Percentiles rank a stretch among this genome's conserved stretches.
phyloP scores from a whole-genome alignment of 1,284 basidiomycete species.

The Sporisorium sorghi region DNA sequence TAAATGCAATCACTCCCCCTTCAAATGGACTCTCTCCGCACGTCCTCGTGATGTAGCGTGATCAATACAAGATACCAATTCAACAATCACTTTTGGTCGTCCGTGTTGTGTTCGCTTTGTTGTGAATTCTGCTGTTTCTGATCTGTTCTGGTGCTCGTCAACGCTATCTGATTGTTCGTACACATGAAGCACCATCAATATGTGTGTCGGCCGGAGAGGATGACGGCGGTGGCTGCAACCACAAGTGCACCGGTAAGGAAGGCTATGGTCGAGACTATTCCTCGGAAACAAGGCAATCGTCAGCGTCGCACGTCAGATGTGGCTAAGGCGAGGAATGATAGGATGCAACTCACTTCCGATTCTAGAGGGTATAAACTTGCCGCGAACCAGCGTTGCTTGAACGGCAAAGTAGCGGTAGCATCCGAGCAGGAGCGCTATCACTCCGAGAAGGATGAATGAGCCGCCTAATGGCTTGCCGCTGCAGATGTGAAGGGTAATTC shows the following conservation, averaged over 20 bases:
- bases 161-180: neutral
- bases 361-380: conserved; percentile 58
- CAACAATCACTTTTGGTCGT: conserved; percentile 3
- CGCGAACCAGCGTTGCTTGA: conserved; percentile 48
- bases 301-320: neutral
- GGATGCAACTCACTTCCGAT: conserved; percentile 50
- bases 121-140: neutral
- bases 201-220: conserved; percentile 27
- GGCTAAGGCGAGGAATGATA: neutral
- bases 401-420: conserved; percentile 59
- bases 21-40: conserved; percentile 3
- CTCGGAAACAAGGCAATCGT: neutral
- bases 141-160: neutral
- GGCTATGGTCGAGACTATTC: conserved; percentile 34
- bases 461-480: conserved; percentile 60
- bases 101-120: neutral
- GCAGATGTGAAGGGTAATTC: neutral
- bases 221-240: conserved; percentile 47
- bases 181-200: conserved; percentile 10
- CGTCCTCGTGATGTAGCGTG: conserved; percentile 15
- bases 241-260: conserved; percentile 47
- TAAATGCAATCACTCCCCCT: conserved; percentile 17
- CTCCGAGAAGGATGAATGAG: conserved; percentile 58
- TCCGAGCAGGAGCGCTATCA: conserved; percentile 52
- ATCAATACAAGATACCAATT: conserved; percentile 27